Percentiles rank a stretch among this genome's conserved stretches.
Conservation (phyloP, 306 rosid species). For the Lathyrus aphaca region DNA sequence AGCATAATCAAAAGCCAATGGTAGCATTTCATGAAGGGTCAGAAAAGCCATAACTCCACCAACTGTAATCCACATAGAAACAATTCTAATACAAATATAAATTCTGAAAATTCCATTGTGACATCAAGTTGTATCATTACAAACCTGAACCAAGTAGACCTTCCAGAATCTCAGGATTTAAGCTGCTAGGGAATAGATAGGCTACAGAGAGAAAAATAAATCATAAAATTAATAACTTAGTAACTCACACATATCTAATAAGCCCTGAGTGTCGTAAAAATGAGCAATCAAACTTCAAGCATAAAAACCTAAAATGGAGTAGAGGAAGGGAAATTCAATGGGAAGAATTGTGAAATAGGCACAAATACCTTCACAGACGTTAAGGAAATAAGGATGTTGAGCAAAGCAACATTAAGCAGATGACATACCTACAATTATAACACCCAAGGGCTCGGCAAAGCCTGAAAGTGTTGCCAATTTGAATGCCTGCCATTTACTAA, state of each 20-base stretch:
- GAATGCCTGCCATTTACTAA: conserved; percentile 99
- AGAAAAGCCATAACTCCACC: conserved; percentile 97
- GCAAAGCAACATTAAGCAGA: conserved; percentile 38
- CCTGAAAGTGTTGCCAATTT: conserved; percentile 97
- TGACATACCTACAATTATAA: conserved; percentile 82
- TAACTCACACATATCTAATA: conserved; percentile 20
- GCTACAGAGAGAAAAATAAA: conserved; percentile 54
- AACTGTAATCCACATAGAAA: conserved; percentile 51
- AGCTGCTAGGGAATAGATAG: conserved; percentile 89
- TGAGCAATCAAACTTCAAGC: conserved; percentile 19
- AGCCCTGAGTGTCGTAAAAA: not conserved
- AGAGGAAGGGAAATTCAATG: conserved; percentile 22
- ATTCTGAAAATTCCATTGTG: conserved; percentile 5
- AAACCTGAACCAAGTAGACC: conserved; percentile 96
- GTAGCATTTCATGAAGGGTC: conserved; percentile 95
- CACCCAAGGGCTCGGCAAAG: conserved; percentile 94
- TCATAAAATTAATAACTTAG: conserved; percentile 29
- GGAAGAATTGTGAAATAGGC: conserved; percentile 2
- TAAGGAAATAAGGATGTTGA: not conserved
- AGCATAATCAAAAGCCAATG: conserved; percentile 93
- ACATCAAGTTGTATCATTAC: conserved; percentile 20
- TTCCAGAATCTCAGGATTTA: conserved; percentile 89
- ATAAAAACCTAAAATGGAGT: conserved; percentile 16
- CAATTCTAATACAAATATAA: conserved; percentile 12
- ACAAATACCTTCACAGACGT: conserved; percentile 21